These are phyloP conservation scores for Aspergillus felis DNA, from an alignment of 2,329 filamentous ascomycete species.

Conservation along the genomic window DNA sequence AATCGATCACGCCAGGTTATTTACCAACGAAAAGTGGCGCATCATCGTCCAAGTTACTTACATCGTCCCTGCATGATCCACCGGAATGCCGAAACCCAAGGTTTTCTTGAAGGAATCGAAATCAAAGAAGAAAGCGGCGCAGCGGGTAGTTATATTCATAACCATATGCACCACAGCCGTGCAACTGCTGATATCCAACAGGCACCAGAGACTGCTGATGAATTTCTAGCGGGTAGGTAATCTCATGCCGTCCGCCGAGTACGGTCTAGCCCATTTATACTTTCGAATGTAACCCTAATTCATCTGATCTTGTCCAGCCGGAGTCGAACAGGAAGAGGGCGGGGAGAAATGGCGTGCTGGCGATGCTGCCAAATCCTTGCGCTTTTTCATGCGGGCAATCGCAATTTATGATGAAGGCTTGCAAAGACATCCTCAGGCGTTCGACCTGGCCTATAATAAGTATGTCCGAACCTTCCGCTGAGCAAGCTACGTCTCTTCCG, in stretches of 20 bases:
- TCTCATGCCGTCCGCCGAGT: not conserved
- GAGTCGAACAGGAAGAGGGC: constrained; percentile 66
- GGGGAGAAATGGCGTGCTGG: constrained; percentile 72
- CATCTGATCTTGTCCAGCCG: constrained; percentile 39
- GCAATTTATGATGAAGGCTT: constrained; percentile 64
- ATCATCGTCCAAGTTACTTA: not conserved
- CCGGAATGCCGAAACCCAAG: constrained; percentile 39
- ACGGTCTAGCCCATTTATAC: not conserved
- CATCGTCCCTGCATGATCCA: not conserved
- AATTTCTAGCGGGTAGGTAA: constrained; percentile 58
- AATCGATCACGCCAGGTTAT: not conserved
- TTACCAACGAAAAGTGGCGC: not conserved
- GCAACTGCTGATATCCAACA: constrained; percentile 24
- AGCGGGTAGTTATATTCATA: constrained; percentile 28
- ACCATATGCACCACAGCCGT: not conserved
- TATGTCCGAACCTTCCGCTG: constrained; percentile 33
- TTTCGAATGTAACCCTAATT: not conserved
- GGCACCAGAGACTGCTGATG: constrained; percentile 60
- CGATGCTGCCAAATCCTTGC: constrained; percentile 61
- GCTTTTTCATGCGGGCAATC: constrained; percentile 59
- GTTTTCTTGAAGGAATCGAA: constrained; percentile 40
- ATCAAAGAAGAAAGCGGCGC: constrained; percentile 39
- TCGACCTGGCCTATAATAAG: constrained; percentile 75
- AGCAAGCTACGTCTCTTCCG: not conserved
- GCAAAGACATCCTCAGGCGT: constrained; percentile 55